Conservation (phyloP, 805 yeast species). For the Saccharomycopsis sp. region DNA sequence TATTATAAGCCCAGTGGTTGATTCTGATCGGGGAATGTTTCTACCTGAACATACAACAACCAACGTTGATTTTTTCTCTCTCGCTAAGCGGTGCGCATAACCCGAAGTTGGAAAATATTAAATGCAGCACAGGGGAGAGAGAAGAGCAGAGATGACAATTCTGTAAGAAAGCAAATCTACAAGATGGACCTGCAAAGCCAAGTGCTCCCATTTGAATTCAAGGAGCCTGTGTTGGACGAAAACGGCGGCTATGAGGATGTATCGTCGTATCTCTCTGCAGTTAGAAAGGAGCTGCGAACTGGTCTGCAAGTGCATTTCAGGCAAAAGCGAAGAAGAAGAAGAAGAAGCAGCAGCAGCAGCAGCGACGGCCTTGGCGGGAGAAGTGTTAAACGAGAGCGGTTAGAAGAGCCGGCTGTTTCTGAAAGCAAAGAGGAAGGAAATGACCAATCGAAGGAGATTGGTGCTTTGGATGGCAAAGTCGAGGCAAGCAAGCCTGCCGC, state of each 20-base stretch:
- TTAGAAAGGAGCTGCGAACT: constrained; percentile 11
- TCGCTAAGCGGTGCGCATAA: too few relatives aligned
- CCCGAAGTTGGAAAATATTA: too few relatives aligned
- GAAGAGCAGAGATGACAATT: too few relatives aligned
- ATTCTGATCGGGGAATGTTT: too few relatives aligned
- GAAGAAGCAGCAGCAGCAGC: neutral
- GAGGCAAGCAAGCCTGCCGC: neutral
- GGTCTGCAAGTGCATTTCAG: constrained; percentile 6
- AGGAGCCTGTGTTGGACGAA: constrained; percentile 3
- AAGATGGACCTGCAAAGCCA: constrained; percentile 15
- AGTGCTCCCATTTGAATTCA: constrained; percentile 15
- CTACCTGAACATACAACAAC: too few relatives aligned
- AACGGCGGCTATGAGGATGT: constrained; percentile 12
- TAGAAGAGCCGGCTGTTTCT: constrained; percentile 26
- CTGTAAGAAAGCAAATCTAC: too few relatives aligned
- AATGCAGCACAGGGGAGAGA: too few relatives aligned
- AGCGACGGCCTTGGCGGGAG: neutral
- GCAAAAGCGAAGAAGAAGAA: neutral
- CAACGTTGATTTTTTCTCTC: too few relatives aligned
- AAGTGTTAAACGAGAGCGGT: neutral
- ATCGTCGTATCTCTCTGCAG: constrained; percentile 18
- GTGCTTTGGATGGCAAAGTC: neutral
- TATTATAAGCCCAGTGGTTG: too few relatives aligned
- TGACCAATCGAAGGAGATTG: neutral
- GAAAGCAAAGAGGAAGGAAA: constrained; percentile 18